Base-by-base conservation (phyloP, 169 alveolate species). In the Cryptosporidium viatorum region DNA sequence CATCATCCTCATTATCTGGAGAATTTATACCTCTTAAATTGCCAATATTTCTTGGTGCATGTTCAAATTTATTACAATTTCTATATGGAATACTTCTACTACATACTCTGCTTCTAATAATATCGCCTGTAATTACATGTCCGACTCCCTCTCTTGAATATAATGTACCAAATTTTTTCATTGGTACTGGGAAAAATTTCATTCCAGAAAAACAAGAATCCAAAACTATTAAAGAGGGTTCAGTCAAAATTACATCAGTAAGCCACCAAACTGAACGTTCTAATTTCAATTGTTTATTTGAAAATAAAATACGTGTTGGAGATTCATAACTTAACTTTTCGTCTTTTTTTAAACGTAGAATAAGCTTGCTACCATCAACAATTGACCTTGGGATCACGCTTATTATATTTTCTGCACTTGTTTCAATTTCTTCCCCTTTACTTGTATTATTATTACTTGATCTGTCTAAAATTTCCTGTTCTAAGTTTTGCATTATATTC, bases 121-220 rank as follows among this genome's bases (percentile, higher is more conserved):
- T 62, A 23, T 80, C 89, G 0, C 89, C 89, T n/a, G 89, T 80
- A 29, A 80, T 62, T 67, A 80, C 89, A 59, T 80, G 89, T 16
- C 89, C 89, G 35, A 80, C 89, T 33, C 89, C 89, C 62, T 80
- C 89, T 65, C 89, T 80, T 43, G 89, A 62, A 80, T 80, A 80
- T 59, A 80, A 45, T 1, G 75, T 80, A 45, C 89, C 89, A 59
- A 80, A 80, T 59, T 80, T 80, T 80, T 48, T 80, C 89, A 80
- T 80, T 16, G 89, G 89, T 26, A 80, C 89, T 5, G 89, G 89
- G 31, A 80, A 80, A 65, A 80, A 80, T 16, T 65, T 59, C 89
- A 80, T 80, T 18, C 75, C 89, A n/a, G 71, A 31, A 5, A 80
- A 59, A 67, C 80, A 59, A 26, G 89, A 80, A 23, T 80, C 89